Base-by-base conservation (phyloP, 1,284 basidiomycete species). In the Cryptococcus jaspeensis region DNA sequence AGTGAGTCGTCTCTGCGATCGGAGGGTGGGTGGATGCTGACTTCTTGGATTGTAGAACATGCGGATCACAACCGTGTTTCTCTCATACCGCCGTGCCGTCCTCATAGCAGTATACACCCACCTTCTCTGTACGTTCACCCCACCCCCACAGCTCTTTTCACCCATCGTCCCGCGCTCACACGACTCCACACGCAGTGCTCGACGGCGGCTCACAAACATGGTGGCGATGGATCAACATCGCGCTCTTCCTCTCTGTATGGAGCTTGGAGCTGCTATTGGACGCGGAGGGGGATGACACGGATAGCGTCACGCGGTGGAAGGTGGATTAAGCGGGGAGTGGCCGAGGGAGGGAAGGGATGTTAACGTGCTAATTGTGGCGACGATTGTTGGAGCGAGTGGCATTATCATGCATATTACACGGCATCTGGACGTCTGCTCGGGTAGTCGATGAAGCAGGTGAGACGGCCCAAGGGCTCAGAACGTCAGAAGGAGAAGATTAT, bases 91-190 rank as follows among this genome's bases (percentile, higher is more conserved):
- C 20, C 63, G 74, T 42, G 73, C 76, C 5, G 76, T 79, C 58
- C 67, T 79, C 35, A 77, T 78, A 43, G 69, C 77, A 5, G 76
- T 78, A 6, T 79, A 79, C 59, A 79, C 78, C 6, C 78, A 79
- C 59, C 63, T 78, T 2, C 65, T 79, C 1, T 58, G 76, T 76
- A 52, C 58, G 76, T 73, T 38, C 25, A 22, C 36, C 28, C 28
- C 9, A 32, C 28, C 28, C 9, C 40, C 40, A 7, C 28, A 5
- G 15, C 51, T 18, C 25, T 18, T 18, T 8, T 35, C 32, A 23
- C 20, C 16, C 38, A 12, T 51, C 25, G 49, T 4, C 38, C n/a
- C 40, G 18, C 13, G 35, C 42, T 48, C 36, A 37, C 44, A 11
- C 12, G 13, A 18, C 9, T 50, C 5, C 32, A 46, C 48, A 36